Evolutionary conservation across 495 filamentous ascomycete genomes (phyloP).

Genomic region (Penicillium coffeae): DNA sequence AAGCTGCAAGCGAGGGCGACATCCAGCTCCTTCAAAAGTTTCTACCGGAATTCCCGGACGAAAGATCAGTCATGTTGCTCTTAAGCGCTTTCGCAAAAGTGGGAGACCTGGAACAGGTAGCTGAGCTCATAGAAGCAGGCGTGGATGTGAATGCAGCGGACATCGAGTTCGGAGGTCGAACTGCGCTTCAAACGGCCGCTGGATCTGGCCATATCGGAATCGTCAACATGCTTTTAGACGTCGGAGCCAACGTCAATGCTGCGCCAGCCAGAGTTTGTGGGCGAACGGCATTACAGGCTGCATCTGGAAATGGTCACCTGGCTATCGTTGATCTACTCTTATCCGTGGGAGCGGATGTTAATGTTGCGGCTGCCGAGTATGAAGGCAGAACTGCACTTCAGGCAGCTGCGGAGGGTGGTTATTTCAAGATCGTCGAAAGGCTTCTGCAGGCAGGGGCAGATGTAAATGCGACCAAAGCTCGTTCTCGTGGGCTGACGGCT

Average conservation of each 20-base stretch:
- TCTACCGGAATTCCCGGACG: too few species aligned
- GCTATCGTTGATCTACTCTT: background rate
- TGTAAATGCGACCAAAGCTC: background rate
- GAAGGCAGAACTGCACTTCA: background rate
- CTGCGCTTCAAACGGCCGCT: background rate
- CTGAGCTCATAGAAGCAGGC: too few species aligned
- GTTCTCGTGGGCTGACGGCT: background rate
- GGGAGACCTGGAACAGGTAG: too few species aligned
- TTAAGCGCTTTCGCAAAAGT: too few species aligned
- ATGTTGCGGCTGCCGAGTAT: background rate
- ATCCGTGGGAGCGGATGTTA: background rate
- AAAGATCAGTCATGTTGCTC: too few species aligned
- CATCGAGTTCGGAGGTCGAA: too few species aligned
- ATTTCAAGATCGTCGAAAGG: background rate
- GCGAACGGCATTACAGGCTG: background rate
- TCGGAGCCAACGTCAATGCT: slow-evolving; percentile 1
- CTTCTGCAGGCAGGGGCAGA: background rate
- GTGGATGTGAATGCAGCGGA: too few species aligned
- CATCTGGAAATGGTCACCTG: background rate
- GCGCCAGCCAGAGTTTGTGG: background rate
- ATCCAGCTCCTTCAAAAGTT: too few species aligned
- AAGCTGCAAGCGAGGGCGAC: too few species aligned
- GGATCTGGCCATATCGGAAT: background rate
- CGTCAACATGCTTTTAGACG: background rate
- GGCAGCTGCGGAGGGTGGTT: background rate